Conservation (phyloP, 2,329 filamentous ascomycete genomes). For the Rhinocladiella mackenziei region DNA sequence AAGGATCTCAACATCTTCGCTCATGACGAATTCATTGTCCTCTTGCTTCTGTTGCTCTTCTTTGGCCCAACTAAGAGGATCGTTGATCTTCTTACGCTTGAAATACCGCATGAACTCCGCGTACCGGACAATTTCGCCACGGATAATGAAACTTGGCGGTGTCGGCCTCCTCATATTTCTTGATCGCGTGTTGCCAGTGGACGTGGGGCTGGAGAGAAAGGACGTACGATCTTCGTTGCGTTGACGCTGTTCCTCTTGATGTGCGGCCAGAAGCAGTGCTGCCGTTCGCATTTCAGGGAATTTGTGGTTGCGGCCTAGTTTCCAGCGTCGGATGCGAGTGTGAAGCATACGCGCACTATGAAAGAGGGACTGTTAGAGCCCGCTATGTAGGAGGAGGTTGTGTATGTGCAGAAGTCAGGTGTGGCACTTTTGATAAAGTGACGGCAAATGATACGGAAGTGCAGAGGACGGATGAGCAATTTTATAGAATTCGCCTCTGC, state of each 20-base stretch:
- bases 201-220: too few species aligned
- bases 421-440: too few species aligned
- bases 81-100: constrained; percentile 12
- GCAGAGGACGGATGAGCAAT: background rate
- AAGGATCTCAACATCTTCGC: constrained; percentile 7
- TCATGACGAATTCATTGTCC: constrained; percentile 1
- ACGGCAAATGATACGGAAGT: too few species aligned
- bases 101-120: constrained; percentile 16
- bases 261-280: constrained; percentile 7
- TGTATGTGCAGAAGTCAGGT: too few species aligned
- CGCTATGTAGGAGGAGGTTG: too few species aligned
- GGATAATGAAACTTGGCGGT: constrained; percentile 8
- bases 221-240: too few species aligned
- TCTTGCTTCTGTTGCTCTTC: background rate
- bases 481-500: background rate
- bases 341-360: constrained; percentile 17
- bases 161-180: background rate
- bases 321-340: constrained; percentile 12
- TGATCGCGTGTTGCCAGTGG: too few species aligned
- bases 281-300: constrained; percentile 13
- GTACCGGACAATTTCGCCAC: constrained; percentile 9
- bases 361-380: background rate
- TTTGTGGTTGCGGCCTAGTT: constrained; percentile 14
- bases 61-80: constrained; percentile 10
- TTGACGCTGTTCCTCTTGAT: background rate